phyloP scores from a whole-genome alignment of 2,329 filamentous ascomycete species.

The Penicillium hesseltinei region DNA sequence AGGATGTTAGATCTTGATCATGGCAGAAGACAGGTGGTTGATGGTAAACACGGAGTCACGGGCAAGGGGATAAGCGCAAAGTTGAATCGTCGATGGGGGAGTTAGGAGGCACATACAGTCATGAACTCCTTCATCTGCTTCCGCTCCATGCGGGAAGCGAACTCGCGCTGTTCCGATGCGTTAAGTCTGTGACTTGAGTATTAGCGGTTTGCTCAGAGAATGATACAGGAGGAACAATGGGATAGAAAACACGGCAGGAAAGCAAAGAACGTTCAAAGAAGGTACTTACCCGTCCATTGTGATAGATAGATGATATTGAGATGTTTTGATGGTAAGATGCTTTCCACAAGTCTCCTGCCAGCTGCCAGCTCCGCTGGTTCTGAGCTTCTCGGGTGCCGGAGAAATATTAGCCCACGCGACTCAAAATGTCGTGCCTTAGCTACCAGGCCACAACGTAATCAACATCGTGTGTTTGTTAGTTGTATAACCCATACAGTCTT shows the following conservation, averaged over 20 bases:
- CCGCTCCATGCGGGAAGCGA: slow-evolving; percentile 91
- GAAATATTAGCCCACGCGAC: not conserved
- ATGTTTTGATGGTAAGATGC: slow-evolving; percentile 6
- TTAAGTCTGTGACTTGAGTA: slow-evolving; percentile 58
- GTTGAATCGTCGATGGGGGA: too few species aligned
- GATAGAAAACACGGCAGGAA: not conserved
- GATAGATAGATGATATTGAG: slow-evolving; percentile 8
- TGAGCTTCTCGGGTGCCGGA: slow-evolving; percentile 7
- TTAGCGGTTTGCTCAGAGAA: slow-evolving; percentile 8
- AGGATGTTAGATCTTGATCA: slow-evolving; percentile 14
- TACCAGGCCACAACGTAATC: not conserved
- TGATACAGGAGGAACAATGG: not conserved
- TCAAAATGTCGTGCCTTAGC: not conserved
- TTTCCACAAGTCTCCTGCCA: slow-evolving; percentile 5
- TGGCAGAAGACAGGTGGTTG: not conserved
- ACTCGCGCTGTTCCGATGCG: slow-evolving; percentile 80
- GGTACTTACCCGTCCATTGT: slow-evolving; percentile 39
- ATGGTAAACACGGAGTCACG: not conserved
- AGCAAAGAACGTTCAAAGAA: not conserved
- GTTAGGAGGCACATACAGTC: slow-evolving; percentile 63
- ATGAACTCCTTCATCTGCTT: slow-evolving; percentile 99
- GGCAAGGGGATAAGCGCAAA: not conserved
- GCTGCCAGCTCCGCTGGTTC: slow-evolving; percentile 5
- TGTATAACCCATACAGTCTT: not conserved
- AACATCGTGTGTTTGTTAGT: not conserved